A percentile compares a stretch with the other conserved stretches of the same genome.
Evolutionary conservation across 1,284 basidiomycete species (phyloP).

Genomic region (Rhodotorula mucilaginosa): DNA sequence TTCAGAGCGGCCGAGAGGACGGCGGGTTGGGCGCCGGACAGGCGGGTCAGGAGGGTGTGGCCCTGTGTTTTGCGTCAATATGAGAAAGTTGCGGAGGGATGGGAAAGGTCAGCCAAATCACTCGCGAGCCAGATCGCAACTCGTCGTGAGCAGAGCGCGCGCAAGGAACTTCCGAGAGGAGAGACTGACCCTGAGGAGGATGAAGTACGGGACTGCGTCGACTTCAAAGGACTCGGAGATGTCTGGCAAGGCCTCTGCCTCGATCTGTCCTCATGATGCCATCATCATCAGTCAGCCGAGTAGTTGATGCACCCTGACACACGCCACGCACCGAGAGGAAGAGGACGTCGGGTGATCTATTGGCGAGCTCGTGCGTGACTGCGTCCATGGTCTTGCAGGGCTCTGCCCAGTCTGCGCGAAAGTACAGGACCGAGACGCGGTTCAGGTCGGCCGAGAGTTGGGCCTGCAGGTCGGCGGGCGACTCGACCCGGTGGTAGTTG

Average conservation of each 20-base stretch:
- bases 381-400: conserved; percentile 85
- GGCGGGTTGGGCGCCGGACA: conserved; percentile 77
- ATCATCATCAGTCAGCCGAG: neutral
- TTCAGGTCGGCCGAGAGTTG: conserved; percentile 72
- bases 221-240: conserved; percentile 93
- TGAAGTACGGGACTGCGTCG: conserved; percentile 81
- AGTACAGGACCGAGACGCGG: conserved; percentile 79
- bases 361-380: conserved; percentile 36
- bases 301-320: no score
- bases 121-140: conserved; percentile 35
- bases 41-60: conserved; percentile 77
- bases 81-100: no score
- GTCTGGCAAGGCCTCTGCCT: conserved; percentile 82
- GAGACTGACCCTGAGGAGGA: conserved; percentile 74
- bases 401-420: conserved; percentile 89
- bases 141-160: no score
- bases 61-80: conserved; percentile 55
- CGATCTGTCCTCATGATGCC: conserved; percentile 59
- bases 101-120: neutral
- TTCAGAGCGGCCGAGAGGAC: conserved; percentile 65
- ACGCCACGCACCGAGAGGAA: conserved; percentile 31
- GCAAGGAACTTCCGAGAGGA: conserved; percentile 60
- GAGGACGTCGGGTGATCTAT: conserved; percentile 26
- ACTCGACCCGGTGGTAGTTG: conserved; percentile 54
- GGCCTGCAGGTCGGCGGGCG: conserved; percentile 68